Base-by-base conservation (phyloP, 345 rosid genomes). In the Laguncularia racemosa region DNA sequence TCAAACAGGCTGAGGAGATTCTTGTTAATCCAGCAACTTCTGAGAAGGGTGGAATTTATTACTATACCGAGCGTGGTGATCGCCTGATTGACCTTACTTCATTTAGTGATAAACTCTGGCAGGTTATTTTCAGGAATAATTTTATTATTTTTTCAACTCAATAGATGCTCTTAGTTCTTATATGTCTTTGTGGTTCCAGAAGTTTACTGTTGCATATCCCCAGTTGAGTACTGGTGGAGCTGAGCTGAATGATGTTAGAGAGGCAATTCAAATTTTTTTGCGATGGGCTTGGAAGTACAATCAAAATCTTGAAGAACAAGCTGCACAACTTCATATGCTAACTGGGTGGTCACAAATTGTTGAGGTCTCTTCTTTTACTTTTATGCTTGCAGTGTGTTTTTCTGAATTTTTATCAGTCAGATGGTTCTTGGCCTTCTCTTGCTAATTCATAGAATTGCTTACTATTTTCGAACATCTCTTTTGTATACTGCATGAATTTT, bases 281-380 rank as follows among this genome's bases (percentile, higher is more conserved):
- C 84, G 95, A 81, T 89, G 98, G 97, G 98, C 89, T 53, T 92
- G 96, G 98, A 89, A 81, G 71, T 79, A 83, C 73, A 89, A 92
- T 69, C 84, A 78, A 62, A 92, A 89, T 78, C 96, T 92, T 50
- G 97, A 92, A 77, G 98, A 92, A 70, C 95, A 86, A 73, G 95
- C 97, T 67, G 96, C 93, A 64, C 97, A 92, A 67, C 98, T 92
- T 74, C 98, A 92, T 67, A 89, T 86, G 97, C 78, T 92, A 76
- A 76, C 89, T 65, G 98, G 89, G 56, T 92, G 98, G 97, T 81
- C 97, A 64, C 98, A 86, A 58, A 75, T 89, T 67, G 93, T 79
- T 59, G 97, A 92, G 98, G 97, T 91, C 55, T 23, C 46, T 58
- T 45, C 56, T 69, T 63, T 53, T 68, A 43, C 59, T 61, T 13